A percentile compares a stretch with the other conserved stretches of the same genome.
These are phyloP conservation scores for Tuber borchii DNA, from an alignment of 495 filamentous ascomycete species.

Conservation along the genomic window DNA sequence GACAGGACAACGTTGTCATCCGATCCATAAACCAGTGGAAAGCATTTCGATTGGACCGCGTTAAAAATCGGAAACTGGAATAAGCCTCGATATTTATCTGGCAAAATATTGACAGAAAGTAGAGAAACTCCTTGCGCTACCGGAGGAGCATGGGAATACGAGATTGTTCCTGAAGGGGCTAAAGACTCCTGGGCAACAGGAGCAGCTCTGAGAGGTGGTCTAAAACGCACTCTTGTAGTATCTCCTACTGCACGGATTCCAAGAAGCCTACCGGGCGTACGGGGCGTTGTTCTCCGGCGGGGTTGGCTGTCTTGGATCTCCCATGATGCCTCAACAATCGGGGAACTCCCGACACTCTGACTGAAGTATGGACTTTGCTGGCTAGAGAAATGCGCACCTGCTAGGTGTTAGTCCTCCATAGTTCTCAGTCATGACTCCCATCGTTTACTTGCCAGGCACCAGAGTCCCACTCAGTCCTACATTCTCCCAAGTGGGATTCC, in stretches of 20 bases:
- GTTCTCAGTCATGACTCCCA: not conserved
- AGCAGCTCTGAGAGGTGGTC: not conserved
- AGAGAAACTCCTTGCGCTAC: slow-evolving; percentile 64
- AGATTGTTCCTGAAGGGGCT: slow-evolving; percentile 18
- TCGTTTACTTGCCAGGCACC: not conserved
- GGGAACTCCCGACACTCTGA: not conserved
- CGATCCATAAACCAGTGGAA: slow-evolving; percentile 60
- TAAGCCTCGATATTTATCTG: slow-evolving; percentile 67
- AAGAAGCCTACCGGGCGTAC: not conserved
- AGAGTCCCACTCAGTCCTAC: not conserved
- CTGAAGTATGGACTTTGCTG: not conserved
- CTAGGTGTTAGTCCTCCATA: not conserved
- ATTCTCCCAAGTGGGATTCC: not conserved
- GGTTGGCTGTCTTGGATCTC: not conserved
- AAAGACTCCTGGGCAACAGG: not conserved
- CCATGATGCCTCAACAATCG: not conserved
- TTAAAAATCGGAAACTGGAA: slow-evolving; percentile 85
- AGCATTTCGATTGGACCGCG: slow-evolving; percentile 85
- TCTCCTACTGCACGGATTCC: not conserved
- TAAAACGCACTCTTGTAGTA: not conserved
- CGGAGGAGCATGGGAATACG: slow-evolving; percentile 45
- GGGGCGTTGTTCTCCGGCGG: not conserved
- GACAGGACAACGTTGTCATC: slow-evolving; percentile 83
- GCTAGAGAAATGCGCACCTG: not conserved
- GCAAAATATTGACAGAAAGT: slow-evolving; percentile 63